These are phyloP conservation scores for Aspergillus hiratsukae DNA, from an alignment of 2,329 filamentous ascomycete species.

Conservation along the genomic window DNA sequence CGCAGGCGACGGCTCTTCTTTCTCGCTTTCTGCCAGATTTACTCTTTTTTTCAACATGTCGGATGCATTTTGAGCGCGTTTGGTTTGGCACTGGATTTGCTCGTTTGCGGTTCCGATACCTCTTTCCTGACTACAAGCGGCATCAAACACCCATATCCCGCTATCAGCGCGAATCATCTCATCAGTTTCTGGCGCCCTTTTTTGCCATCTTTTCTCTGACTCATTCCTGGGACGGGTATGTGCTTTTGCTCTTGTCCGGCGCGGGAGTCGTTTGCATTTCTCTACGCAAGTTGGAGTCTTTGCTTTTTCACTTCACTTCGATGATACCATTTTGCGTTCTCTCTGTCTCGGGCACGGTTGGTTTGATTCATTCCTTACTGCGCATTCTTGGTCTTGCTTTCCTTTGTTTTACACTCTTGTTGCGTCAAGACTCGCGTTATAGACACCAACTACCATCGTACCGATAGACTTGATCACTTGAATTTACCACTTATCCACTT, in stretches of 20 bases:
- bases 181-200: conserved; percentile 19
- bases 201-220: conserved; percentile 2
- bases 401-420: not conserved
- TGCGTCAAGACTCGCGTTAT: conserved; percentile 1
- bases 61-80: conserved; percentile 35
- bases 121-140: not conserved
- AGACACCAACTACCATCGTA: conserved; percentile 15
- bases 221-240: conserved; percentile 18
- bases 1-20: not conserved
- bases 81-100: conserved; percentile 28
- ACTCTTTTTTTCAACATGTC: conserved; percentile 11
- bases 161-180: conserved; percentile 17
- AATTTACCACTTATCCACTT: not conserved
- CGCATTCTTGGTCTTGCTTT: conserved; percentile 3
- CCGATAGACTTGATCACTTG: conserved; percentile 10
- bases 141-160: conserved; percentile 3
- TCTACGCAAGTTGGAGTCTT: conserved; percentile 21
- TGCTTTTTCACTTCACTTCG: conserved; percentile 23
- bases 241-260: conserved; percentile 16
- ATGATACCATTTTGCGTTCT: conserved; percentile 37
- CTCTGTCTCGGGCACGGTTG: conserved; percentile 11
- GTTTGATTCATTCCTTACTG: conserved; percentile 19
- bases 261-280: conserved; percentile 23
- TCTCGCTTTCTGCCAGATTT: conserved; percentile 1
- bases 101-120: conserved; percentile 19